Percentiles rank a stretch among this genome's conserved stretches.
Conservation (phyloP, 1,284 basidiomycete genomes). For the Schizophyllum amplum region DNA sequence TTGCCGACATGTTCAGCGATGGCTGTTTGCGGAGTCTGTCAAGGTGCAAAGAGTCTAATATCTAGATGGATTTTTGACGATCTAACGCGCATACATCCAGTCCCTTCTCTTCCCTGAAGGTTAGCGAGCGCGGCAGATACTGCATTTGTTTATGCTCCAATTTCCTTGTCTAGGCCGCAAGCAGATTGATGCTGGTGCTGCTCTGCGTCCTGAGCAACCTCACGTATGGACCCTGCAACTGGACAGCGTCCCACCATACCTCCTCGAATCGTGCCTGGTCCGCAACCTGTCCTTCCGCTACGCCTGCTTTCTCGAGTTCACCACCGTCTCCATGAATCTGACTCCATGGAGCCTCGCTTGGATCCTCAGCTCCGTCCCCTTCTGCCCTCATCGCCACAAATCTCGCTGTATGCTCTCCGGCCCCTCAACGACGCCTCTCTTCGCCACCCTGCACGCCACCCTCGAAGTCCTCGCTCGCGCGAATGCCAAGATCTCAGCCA, state of each 20-base stretch:
- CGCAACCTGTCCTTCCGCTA: slow-evolving; percentile 16
- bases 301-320: slow-evolving; percentile 26
- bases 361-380: background rate
- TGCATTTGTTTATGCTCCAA: slow-evolving; percentile 8
- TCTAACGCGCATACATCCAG: slow-evolving; percentile 5
- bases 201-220: slow-evolving; percentile 4
- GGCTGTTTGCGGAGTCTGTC: slow-evolving; percentile 14
- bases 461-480: slow-evolving; percentile 9
- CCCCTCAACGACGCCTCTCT: slow-evolving; percentile 9
- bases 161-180: background rate
- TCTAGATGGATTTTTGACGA: slow-evolving; percentile 11
- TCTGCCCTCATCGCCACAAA: background rate
- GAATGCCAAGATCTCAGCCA: slow-evolving; percentile 4
- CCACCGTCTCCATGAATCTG: slow-evolving; percentile 20
- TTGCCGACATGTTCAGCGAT: slow-evolving; percentile 18
- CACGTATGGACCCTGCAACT: slow-evolving; percentile 3
- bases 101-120: background rate
- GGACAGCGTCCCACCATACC: slow-evolving; percentile 20
- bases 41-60: slow-evolving; percentile 9
- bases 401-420: background rate
- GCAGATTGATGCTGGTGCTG: background rate
- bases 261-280: slow-evolving; percentile 14
- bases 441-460: slow-evolving; percentile 7
- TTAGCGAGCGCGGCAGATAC: too few relatives aligned
- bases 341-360: slow-evolving; percentile 1